phyloP scores from a whole-genome alignment of 2,329 filamentous ascomycete genomes.

The Aspergillus sergii region DNA sequence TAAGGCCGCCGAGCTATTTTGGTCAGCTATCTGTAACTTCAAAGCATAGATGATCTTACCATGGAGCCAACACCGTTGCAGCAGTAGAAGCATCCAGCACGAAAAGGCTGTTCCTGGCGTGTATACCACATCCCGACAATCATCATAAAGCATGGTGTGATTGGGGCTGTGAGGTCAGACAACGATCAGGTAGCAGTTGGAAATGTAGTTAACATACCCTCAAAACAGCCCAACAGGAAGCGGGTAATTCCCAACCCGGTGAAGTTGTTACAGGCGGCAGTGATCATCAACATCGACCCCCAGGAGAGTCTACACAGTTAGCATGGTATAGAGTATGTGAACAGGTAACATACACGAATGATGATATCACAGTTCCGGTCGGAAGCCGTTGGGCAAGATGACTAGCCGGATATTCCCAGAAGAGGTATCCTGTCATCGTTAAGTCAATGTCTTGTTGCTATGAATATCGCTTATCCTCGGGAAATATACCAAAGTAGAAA shows the following conservation, averaged over 20 bases:
- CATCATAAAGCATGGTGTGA: constrained; percentile 55
- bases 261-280: constrained; percentile 47
- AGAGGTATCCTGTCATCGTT: constrained; percentile 32
- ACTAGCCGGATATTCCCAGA: constrained; percentile 48
- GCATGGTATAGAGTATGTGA: background rate
- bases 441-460: too few relatives aligned
- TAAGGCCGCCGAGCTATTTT: constrained; percentile 23
- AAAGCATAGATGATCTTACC: background rate
- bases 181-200: background rate
- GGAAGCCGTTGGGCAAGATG: constrained; percentile 34
- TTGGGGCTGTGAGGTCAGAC: constrained; percentile 35
- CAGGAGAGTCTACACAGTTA: constrained; percentile 35
- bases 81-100: constrained; percentile 49
- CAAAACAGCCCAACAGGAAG: constrained; percentile 52
- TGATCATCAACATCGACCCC: constrained; percentile 49
- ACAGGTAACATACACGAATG: constrained; percentile 10
- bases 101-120: constrained; percentile 50
- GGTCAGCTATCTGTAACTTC: background rate
- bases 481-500: constrained; percentile 54
- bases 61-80: constrained; percentile 45
- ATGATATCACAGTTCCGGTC: constrained; percentile 21
- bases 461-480: background rate
- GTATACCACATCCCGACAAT: constrained; percentile 55
- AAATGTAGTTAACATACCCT: constrained; percentile 24
- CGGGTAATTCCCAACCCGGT: constrained; percentile 47